Percentiles rank a stretch among this genome's conserved stretches.
These are phyloP conservation scores for Delonix regia DNA, from an alignment of 306 rosid species.

Conservation along the genomic window DNA sequence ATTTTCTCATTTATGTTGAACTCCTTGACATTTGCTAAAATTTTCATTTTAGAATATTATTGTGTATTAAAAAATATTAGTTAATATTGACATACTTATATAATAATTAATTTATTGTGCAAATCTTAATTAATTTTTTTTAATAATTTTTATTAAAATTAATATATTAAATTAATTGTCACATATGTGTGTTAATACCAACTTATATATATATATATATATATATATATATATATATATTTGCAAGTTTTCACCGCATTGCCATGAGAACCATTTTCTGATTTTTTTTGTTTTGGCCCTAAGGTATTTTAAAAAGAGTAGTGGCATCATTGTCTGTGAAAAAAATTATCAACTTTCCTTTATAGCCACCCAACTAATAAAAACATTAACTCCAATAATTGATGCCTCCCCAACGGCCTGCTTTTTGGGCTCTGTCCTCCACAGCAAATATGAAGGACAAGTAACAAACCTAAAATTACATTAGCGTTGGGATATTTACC, in stretches of 20 bases:
- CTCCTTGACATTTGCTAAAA: background rate
- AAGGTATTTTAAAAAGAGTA: background rate
- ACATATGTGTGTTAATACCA: too few relatives aligned
- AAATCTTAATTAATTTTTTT: too few relatives aligned
- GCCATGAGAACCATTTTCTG: background rate
- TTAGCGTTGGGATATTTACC: conserved; percentile 39
- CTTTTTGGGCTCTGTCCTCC: conserved; percentile 18
- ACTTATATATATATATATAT: too few relatives aligned
- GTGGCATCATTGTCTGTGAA: conserved; percentile 24
- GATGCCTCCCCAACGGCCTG: background rate
- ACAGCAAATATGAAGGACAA: conserved; percentile 24
- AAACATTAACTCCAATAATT: conserved; percentile 9
- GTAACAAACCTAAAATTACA: conserved; percentile 28
- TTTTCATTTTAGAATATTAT: too few relatives aligned
- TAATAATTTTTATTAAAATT: too few relatives aligned
- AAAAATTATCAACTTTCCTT: conserved; percentile 25
- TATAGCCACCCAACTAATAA: conserved; percentile 27
- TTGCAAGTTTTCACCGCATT: too few relatives aligned
- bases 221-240: too few relatives aligned
- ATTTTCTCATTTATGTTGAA: background rate
- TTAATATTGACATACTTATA: too few relatives aligned
- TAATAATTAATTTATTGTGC: too few relatives aligned
- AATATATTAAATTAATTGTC: too few relatives aligned
- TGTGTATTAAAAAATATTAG: too few relatives aligned
- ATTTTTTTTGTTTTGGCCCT: background rate